These are phyloP conservation scores for Incumbomyces lentus DNA, from an alignment of 2,329 filamentous ascomycete species.

Conservation along the genomic window DNA sequence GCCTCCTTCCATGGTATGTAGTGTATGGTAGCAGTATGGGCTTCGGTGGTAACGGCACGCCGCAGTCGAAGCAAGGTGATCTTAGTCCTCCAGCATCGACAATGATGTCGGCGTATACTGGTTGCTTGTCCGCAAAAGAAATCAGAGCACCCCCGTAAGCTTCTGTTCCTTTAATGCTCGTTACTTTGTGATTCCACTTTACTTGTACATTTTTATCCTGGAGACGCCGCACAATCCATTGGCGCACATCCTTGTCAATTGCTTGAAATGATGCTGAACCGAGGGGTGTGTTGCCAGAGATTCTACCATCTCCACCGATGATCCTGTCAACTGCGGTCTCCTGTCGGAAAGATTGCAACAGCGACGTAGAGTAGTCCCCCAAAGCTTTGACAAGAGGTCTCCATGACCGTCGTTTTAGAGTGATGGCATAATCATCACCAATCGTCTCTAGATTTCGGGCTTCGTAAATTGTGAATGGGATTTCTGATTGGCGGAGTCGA, in stretches of 20 bases:
- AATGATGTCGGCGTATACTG: not conserved
- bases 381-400: not conserved
- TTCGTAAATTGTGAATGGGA: constrained; percentile 4
- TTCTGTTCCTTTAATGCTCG: not conserved
- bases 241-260: constrained; percentile 3
- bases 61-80: not conserved
- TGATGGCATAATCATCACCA: constrained; percentile 3
- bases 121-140: not conserved
- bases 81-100: constrained; percentile 2
- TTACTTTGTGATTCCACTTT: constrained; percentile 4
- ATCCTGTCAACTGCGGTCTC: constrained; percentile 1
- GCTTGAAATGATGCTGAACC: not conserved
- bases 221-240: not conserved
- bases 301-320: not conserved
- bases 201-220: not conserved
- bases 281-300: not conserved
- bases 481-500: not conserved
- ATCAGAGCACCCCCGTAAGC: not conserved
- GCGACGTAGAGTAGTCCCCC: not conserved
- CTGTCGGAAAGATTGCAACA: not conserved
- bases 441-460: not conserved
- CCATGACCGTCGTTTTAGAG: not conserved
- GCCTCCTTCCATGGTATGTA: not conserved
- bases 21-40: constrained; percentile 1
- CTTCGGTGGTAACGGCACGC: not conserved